These are phyloP conservation scores for Artemisia tridentata DNA, from an alignment of 129 eudicot genomes.

Conservation along the genomic window DNA sequence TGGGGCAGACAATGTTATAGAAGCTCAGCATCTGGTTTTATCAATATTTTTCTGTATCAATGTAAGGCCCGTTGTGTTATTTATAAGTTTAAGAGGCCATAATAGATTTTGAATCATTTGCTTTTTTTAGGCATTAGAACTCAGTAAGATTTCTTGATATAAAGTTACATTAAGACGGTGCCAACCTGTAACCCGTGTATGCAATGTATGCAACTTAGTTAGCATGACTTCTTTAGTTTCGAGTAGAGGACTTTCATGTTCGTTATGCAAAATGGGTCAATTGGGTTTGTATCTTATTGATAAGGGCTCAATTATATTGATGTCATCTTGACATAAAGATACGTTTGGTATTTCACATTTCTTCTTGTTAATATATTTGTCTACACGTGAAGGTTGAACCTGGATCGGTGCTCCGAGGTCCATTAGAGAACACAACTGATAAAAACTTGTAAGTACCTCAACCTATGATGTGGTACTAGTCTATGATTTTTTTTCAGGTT, in stretches of 20 bases:
- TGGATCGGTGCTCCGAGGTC: slow-evolving; percentile 77
- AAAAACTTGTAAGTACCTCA: slow-evolving; percentile 45
- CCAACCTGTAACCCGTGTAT: not conserved
- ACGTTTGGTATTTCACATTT: slow-evolving; percentile 14
- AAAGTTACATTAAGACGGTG: not conserved
- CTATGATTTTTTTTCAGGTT: slow-evolving; percentile 21
- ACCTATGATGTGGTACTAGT: slow-evolving; percentile 1
- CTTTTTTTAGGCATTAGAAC: not conserved
- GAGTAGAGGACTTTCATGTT: not conserved
- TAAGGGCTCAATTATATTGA: slow-evolving; percentile 6
- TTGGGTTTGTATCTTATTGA: not conserved
- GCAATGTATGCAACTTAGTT: too few relatives aligned
- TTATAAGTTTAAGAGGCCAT: slow-evolving; percentile 9
- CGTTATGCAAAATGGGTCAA: not conserved
- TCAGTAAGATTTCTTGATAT: not conserved
- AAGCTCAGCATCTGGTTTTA: slow-evolving; percentile 91
- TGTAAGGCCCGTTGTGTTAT: slow-evolving; percentile 52
- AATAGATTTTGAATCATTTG: not conserved
- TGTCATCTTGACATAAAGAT: slow-evolving; percentile 21
- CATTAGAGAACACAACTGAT: slow-evolving; percentile 55
- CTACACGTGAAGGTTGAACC: slow-evolving; percentile 66
- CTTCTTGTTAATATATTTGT: slow-evolving; percentile 23
- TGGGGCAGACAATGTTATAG: slow-evolving; percentile 86
- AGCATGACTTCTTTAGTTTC: too few relatives aligned
- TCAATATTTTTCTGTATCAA: slow-evolving; percentile 81